phyloP scores from a whole-genome alignment of 2,329 filamentous ascomycete genomes.

The Sphaceloma murrayae region DNA sequence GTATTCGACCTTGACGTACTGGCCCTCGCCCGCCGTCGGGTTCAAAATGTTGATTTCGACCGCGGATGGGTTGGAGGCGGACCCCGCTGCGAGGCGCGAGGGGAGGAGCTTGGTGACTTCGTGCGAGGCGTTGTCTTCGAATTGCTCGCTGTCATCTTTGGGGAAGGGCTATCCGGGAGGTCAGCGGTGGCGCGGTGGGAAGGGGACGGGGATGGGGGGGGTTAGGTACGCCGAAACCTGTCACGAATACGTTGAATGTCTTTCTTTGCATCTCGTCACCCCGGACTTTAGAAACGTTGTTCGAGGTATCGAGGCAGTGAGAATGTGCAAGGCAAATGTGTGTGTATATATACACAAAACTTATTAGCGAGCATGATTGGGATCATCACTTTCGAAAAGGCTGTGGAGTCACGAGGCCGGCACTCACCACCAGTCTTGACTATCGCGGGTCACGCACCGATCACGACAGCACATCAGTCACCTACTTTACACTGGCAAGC shows the following conservation, averaged over 20 bases:
- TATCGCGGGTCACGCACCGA: too few species aligned
- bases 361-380: too few species aligned
- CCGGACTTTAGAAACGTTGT: too few species aligned
- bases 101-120: conserved; percentile 17
- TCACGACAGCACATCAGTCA: too few species aligned
- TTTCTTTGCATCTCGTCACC: background rate
- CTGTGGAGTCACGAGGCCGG: too few species aligned
- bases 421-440: too few species aligned
- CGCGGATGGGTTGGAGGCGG: conserved; percentile 8
- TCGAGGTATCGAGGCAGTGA: too few species aligned
- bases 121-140: conserved; percentile 17
- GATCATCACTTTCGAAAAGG: too few species aligned
- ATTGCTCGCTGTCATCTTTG: conserved; percentile 1
- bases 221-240: conserved; percentile 17
- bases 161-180: conserved; percentile 20
- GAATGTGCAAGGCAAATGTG: too few species aligned
- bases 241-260: conserved; percentile 17
- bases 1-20: conserved; percentile 16
- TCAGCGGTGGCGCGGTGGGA: background rate
- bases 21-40: conserved; percentile 13
- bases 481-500: too few species aligned
- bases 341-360: too few species aligned
- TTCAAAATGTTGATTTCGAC: conserved; percentile 17
- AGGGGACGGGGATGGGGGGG: background rate
- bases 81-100: background rate